phyloP scores from a whole-genome alignment of 192 early-diverging fungal genomes.

The Coemansia sp. region DNA sequence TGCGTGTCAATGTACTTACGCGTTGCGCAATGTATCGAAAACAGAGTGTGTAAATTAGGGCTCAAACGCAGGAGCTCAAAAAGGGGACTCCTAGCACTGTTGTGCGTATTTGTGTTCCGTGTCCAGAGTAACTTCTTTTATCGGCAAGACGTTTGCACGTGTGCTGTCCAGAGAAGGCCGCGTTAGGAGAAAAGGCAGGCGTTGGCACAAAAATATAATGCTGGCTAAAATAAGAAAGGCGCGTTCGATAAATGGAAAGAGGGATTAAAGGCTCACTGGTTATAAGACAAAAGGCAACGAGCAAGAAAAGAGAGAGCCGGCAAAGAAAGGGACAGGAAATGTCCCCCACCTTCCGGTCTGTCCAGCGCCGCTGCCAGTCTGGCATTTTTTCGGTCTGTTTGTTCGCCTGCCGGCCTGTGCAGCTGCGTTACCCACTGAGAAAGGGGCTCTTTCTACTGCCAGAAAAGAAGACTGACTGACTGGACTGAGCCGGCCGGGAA shows the following conservation, averaged over 20 bases:
- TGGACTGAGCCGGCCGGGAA: neutral
- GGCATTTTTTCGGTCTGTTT: neutral
- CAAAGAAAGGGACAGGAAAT: neutral
- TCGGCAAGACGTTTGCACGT: neutral
- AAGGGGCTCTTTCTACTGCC: constrained; percentile 1
- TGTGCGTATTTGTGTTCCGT: neutral
- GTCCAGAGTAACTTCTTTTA: too few relatives aligned
- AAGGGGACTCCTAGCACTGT: too few relatives aligned
- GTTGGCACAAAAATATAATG: constrained; percentile 1
- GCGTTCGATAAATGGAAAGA: constrained; percentile 1
- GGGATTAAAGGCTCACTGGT: constrained; percentile 1
- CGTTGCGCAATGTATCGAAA: neutral
- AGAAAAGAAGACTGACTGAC: neutral
- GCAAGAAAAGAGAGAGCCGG: constrained; percentile 7
- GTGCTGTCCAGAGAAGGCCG: neutral
- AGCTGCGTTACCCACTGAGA: neutral
- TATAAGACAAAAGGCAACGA: neutral
- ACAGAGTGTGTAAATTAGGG: neutral
- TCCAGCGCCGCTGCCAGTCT: neutral
- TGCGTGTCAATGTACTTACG: constrained; percentile 6
- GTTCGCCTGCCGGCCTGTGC: neutral
- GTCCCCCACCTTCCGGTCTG: neutral
- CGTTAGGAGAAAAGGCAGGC: neutral
- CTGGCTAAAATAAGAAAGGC: constrained; percentile 1
- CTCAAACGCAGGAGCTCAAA: neutral